Evolutionary conservation across 2,329 filamentous ascomycete genomes (phyloP).

Genomic region (Monilinia vaccinii-corymbosi): DNA sequence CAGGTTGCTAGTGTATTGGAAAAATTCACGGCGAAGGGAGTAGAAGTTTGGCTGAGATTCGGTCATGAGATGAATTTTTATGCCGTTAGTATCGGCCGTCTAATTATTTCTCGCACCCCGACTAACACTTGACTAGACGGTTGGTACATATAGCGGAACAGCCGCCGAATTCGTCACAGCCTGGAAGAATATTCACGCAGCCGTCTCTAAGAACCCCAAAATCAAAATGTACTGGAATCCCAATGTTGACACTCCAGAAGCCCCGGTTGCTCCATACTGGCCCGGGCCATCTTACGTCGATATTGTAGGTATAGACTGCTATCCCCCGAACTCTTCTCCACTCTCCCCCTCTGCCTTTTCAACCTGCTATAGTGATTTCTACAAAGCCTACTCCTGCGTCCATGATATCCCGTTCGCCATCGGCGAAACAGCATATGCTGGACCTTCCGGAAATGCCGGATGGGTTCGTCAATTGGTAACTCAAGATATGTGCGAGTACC

Average conservation of each 20-base stretch:
- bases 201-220: background rate
- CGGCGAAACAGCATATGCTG: conserved; percentile 10
- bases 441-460: background rate
- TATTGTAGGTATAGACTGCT: conserved; percentile 10
- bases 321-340: background rate
- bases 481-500: conserved; percentile 11
- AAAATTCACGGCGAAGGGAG: conserved; percentile 5
- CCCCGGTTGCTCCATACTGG: conserved; percentile 3
- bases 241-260: background rate
- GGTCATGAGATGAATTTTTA: conserved; percentile 14
- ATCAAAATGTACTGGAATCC: conserved; percentile 12
- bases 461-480: conserved; percentile 9
- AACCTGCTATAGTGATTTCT: conserved; percentile 5
- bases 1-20: conserved; percentile 6
- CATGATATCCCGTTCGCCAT: conserved; percentile 11
- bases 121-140: background rate
- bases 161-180: conserved; percentile 6
- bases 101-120: background rate
- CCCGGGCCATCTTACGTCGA: conserved; percentile 9
- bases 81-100: background rate
- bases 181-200: conserved; percentile 9
- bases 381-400: conserved; percentile 4
- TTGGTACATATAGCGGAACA: conserved; percentile 6
- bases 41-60: conserved; percentile 13
- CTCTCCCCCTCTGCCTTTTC: background rate